Base-by-base conservation (phyloP, 352 stramenopile species). In the Pythium brachiatum region DNA sequence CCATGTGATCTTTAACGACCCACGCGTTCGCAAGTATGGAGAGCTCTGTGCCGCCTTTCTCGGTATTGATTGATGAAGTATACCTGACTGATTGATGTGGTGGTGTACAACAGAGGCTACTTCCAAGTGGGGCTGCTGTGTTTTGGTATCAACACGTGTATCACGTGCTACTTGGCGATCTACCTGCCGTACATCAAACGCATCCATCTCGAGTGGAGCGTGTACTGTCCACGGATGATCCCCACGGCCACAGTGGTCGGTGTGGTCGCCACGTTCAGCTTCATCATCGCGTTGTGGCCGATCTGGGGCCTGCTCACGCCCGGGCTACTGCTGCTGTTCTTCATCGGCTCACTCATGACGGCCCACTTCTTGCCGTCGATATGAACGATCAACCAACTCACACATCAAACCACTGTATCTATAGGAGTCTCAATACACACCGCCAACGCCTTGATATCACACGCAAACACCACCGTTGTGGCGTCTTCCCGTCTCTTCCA, bases 151-250 rank as follows among this genome's bases (percentile, higher is more conserved):
- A 95, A 94, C 69, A 56, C 78, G n/a, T 90, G 87, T 62, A 95
- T 97, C 72, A 94, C 89, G 43, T 67, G 68, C 60, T 97, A 97
- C 60, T 58, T 97, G 61, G 81, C 86, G 36, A 69, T 96, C 34
- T 97, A 92, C 65, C 66, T 96, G 68, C 89, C 88, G 20, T 88
- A 95, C 59, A 76, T 97, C 54, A 85, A 89, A 63, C 76, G 79
- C 38, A 82, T 96, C 53, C 66, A 78, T 38, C 70, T 96, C 41
- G 84, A 95, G 43, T 96, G 89, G 89, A 95, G 84, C 68, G 81
- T 97, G 12, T 98, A 98, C 68, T 98, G 91, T 68, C 93, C 93
- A 15, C 76, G 88, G 16, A 94, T 98, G 67, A 90, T 98, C 64
- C 91, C 95, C 0, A 83, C 69, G 1, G 92, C 95, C 54, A 96